Percentiles rank a stretch among this genome's conserved stretches.
phyloP scores from a whole-genome alignment of 1,284 basidiomycete genomes.

The Wallemia hederae region DNA sequence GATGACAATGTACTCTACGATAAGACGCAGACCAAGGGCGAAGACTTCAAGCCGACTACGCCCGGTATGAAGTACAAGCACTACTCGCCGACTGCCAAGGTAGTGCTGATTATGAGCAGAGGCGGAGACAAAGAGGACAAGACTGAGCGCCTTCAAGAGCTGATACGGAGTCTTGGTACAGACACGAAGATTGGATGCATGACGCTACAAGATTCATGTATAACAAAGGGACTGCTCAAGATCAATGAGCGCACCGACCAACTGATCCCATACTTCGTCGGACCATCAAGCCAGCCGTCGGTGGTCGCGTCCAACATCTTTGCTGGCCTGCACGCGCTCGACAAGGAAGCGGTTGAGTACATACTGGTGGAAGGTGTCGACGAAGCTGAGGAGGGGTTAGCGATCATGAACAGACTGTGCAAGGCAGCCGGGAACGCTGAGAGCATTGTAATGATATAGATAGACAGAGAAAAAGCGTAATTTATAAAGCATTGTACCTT shows the following conservation, averaged over 20 bases:
- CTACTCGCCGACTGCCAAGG: conserved; percentile 68
- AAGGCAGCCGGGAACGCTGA: conserved; percentile 47
- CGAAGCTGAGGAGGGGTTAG: conserved; percentile 59
- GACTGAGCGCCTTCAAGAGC: background rate
- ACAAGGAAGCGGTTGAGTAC: conserved; percentile 39
- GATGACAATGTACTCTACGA: conserved; percentile 13
- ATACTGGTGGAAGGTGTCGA: conserved; percentile 67
- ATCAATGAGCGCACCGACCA: conserved; percentile 5
- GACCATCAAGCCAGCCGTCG: conserved; percentile 29
- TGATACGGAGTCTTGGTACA: background rate
- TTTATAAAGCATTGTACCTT: too few species aligned
- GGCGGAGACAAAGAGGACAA: conserved; percentile 5
- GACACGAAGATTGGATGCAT: conserved; percentile 8
- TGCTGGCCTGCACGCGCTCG: conserved; percentile 56
- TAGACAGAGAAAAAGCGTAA: too few species aligned
- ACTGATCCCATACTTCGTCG: conserved; percentile 23
- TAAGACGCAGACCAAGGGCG: conserved; percentile 13
- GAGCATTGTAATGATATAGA: background rate
- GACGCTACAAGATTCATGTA: conserved; percentile 29
- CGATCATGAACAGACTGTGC: conserved; percentile 88
- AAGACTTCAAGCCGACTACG: conserved; percentile 54
- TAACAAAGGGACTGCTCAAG: conserved; percentile 11
- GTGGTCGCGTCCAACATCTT: conserved; percentile 57
- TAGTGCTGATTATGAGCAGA: conserved; percentile 23
- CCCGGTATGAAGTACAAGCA: conserved; percentile 99